These are phyloP conservation scores for Rasamsonia emersonii DNA, from an alignment of 2,329 filamentous ascomycete genomes.

Conservation along the genomic window DNA sequence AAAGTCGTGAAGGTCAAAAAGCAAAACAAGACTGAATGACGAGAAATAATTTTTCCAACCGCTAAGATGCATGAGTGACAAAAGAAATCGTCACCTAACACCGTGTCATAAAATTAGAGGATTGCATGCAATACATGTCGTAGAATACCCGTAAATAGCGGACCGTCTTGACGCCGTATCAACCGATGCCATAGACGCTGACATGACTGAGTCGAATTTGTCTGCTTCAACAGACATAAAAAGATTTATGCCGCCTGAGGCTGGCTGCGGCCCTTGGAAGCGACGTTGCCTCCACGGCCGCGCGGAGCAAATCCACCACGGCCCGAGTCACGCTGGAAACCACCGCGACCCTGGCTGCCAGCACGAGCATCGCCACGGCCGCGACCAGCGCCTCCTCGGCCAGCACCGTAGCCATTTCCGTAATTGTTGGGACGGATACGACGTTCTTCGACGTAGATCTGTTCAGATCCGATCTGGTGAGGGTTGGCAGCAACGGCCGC, in stretches of 20 bases:
- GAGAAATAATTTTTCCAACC: conserved; percentile 32
- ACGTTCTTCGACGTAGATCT: conserved; percentile 80
- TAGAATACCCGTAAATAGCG: conserved; percentile 15
- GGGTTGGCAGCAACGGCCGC: conserved; percentile 78
- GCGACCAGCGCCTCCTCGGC: conserved; percentile 57
- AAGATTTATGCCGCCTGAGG: conserved; percentile 34
- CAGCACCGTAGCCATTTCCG: conserved; percentile 52
- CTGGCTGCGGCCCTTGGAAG: conserved; percentile 38
- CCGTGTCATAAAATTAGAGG: conserved; percentile 25
- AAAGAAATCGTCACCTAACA: conserved; percentile 27
- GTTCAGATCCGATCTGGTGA: conserved; percentile 72
- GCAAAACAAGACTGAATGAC: conserved; percentile 12
- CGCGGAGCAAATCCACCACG: conserved; percentile 59
- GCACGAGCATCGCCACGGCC: conserved; percentile 59
- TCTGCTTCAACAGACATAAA: conserved; percentile 15
- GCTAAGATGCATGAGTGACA: conserved; percentile 33
- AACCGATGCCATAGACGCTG: too few relatives aligned
- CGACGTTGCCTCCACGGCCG: conserved; percentile 53
- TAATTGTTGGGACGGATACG: conserved; percentile 65
- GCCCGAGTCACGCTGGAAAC: conserved; percentile 60
- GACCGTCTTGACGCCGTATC: conserved; percentile 7
- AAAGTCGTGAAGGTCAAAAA: conserved; percentile 4
- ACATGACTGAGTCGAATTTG: conserved; percentile 8
- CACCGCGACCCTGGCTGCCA: conserved; percentile 56
- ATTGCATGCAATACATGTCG: conserved; percentile 22